Conservation (phyloP, 164 flowering plant genomes). For the Amborella trichopoda region DNA sequence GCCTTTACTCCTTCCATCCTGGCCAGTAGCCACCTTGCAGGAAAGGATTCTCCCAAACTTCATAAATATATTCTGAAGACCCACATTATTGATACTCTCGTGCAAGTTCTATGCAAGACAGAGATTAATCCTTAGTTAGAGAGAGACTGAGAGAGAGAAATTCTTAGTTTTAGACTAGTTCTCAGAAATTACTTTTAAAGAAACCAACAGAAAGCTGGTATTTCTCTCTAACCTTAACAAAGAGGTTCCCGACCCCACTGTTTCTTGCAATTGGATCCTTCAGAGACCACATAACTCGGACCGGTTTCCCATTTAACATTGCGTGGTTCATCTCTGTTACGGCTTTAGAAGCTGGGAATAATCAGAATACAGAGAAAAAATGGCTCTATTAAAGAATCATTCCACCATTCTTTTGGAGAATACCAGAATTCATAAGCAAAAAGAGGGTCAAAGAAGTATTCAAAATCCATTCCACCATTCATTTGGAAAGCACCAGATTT, state of each 20-base stretch:
- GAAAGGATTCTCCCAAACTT: constrained; percentile 64
- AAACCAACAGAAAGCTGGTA: too few relatives aligned
- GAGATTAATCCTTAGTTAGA: too few relatives aligned
- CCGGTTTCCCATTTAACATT: constrained; percentile 46
- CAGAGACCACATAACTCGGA: constrained; percentile 59
- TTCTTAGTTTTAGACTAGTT: too few relatives aligned
- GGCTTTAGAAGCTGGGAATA: constrained; percentile 46
- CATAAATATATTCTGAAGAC: constrained; percentile 51
- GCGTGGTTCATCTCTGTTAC: constrained; percentile 52
- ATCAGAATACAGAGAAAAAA: neutral
- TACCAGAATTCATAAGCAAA: too few relatives aligned
- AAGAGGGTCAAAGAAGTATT: too few relatives aligned
- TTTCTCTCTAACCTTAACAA: constrained; percentile 83
- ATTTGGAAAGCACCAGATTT: too few relatives aligned
- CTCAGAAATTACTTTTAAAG: too few relatives aligned
- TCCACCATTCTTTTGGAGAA: too few relatives aligned
- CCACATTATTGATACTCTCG: constrained; percentile 42
- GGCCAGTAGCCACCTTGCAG: constrained; percentile 56
- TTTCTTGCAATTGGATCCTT: constrained; percentile 68
- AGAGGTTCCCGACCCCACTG: constrained; percentile 75
- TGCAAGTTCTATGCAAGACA: constrained; percentile 43
- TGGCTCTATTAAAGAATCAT: too few relatives aligned
- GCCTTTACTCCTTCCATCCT: constrained; percentile 82
- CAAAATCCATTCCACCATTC: too few relatives aligned
- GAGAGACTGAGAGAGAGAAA: too few relatives aligned